These are phyloP conservation scores for Cucumis melo DNA, from an alignment of 306 rosid species.

Conservation along the genomic window DNA sequence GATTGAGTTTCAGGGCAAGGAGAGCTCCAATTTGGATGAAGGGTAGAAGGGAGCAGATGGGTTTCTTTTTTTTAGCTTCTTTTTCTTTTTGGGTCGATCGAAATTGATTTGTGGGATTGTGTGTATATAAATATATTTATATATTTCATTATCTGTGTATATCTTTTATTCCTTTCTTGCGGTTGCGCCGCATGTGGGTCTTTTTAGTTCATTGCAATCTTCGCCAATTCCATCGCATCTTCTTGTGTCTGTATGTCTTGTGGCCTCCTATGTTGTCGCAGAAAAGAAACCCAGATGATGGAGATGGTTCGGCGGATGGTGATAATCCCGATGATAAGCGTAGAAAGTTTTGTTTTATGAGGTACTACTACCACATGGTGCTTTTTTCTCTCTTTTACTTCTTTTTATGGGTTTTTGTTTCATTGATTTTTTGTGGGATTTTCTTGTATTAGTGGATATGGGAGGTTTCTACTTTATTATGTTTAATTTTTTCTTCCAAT, in stretches of 20 bases:
- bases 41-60: neutral
- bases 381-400: neutral
- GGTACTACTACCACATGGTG: slow-evolving; percentile 14
- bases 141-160: neutral
- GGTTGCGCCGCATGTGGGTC: slow-evolving; percentile 31
- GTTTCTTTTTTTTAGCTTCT: neutral
- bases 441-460: neutral
- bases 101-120: neutral
- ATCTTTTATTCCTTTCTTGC: neutral
- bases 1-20: neutral
- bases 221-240: slow-evolving; percentile 4
- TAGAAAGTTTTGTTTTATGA: slow-evolving; percentile 29
- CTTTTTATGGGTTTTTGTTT: neutral
- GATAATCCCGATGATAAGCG: slow-evolving; percentile 53
- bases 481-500: neutral
- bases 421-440: no score
- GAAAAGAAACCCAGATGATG: slow-evolving; percentile 74
- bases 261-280: slow-evolving; percentile 45
- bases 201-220: slow-evolving; percentile 9
- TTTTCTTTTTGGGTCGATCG: neutral
- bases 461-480: neutral
- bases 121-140: neutral
- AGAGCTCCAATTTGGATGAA: neutral
- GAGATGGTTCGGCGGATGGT: slow-evolving; percentile 31
- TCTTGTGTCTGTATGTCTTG: neutral